Evolutionary conservation across 192 early-diverging fungal species (phyloP), one percentile per base, ranked within the genome.

Genomic region (Backusella macrospora): DNA sequence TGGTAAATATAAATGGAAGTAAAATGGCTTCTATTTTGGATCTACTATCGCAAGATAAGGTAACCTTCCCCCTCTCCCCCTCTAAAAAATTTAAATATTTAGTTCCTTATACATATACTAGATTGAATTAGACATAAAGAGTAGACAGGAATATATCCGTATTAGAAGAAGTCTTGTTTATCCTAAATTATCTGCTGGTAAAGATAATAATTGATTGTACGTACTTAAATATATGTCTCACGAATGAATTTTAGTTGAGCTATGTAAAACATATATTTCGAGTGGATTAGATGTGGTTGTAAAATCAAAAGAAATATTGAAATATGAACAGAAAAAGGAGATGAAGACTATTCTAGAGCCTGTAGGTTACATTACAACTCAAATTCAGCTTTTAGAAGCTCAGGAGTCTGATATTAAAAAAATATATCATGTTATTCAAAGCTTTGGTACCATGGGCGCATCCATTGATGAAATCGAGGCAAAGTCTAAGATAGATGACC

Each of bases 161-260:
- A 10, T 21, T 21, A 66, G 40, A 66, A 14, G 10, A 66, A 18
- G 38, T 18, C 10, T 43, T 5, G 9, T 16, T 13, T 66, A 66
- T 43, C 65, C 65, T 18, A 66, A 39, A 42, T 5, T n/a, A 66
- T 66, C 52, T 26, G 52, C 52, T 23, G 52, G 52, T 59, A 59
- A 59, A 3, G 26, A 12, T 59, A 59, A 10, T 26, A 18, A 12
- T 21, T 59, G 21, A 8, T 59, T 5, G 21, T 10, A 4, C 12
- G 10, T 26, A 34, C 21, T 26, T 13, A 12, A 13, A 26, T 59
- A 13, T 26, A 55, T 59, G 10, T 59, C 52, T 18, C n/a, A 59
- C 26, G 8, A 59, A 5, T 23, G 13, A 26, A 26, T 9, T 59
- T 59, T 59, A 59, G 52, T 3, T 59, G 52, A 9, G 12, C 23